Conservation (phyloP, 2,329 filamentous ascomycete species). For the Cercospora zeina region DNA sequence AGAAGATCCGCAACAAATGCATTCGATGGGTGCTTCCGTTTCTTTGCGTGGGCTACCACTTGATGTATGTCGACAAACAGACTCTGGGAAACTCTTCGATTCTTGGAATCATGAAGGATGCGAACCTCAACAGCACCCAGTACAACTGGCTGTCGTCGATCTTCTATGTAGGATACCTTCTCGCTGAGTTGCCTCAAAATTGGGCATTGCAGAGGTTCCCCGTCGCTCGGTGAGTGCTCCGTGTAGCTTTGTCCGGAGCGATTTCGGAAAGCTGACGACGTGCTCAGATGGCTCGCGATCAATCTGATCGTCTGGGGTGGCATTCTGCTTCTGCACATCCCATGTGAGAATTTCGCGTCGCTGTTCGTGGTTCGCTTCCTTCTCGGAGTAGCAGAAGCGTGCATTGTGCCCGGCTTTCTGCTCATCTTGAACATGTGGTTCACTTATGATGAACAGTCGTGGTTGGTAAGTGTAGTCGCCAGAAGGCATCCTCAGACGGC, state of each 20-base stretch:
- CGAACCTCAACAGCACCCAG: conserved; percentile 25
- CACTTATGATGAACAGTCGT: conserved; percentile 24
- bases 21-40: conserved; percentile 27
- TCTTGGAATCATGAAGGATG: conserved; percentile 40
- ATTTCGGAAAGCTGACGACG: not conserved
- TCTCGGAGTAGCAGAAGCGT: conserved; percentile 35
- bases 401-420: conserved; percentile 25
- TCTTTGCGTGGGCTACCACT: conserved; percentile 26
- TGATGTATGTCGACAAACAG: conserved; percentile 30
- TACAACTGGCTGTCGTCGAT: conserved; percentile 38
- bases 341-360: conserved; percentile 23
- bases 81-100: conserved; percentile 35
- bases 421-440: conserved; percentile 26
- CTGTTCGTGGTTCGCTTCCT: conserved; percentile 39
- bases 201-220: conserved; percentile 31
- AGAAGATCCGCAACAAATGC: conserved; percentile 25
- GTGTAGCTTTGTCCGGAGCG: too few species aligned
- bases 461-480: too few species aligned
- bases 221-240: conserved; percentile 12
- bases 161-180: conserved; percentile 33
- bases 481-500: too few species aligned
- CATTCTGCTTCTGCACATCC: conserved; percentile 38
- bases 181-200: conserved; percentile 35
- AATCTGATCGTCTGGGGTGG: conserved; percentile 32
- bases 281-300: conserved; percentile 21